Percentiles rank a stretch among this genome's conserved stretches.
phyloP scores from a whole-genome alignment of 148 eudicot genomes.

The Nyssa sinensis region DNA sequence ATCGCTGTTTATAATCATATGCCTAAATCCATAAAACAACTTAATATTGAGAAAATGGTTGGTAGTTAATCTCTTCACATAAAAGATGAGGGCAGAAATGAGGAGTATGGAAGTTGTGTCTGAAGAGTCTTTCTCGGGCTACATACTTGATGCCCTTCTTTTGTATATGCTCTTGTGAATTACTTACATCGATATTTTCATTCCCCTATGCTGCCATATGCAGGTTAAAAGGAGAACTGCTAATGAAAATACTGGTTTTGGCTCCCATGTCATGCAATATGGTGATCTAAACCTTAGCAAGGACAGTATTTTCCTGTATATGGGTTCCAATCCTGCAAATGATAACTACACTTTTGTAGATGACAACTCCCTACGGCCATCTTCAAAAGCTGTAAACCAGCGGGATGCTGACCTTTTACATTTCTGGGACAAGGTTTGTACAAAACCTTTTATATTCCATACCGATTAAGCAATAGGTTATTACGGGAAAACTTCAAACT shows the following conservation, averaged over 20 bases:
- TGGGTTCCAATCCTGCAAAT: slow-evolving; percentile 94
- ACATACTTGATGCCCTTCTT: neutral
- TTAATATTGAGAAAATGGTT: neutral
- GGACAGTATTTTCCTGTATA: slow-evolving; percentile 54
- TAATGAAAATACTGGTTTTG: slow-evolving; percentile 57
- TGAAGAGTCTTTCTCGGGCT: neutral
- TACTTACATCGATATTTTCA: neutral
- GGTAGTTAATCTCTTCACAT: neutral
- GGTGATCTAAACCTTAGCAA: slow-evolving; percentile 68
- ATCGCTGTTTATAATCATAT: neutral
- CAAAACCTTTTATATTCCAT: neutral
- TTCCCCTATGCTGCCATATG: slow-evolving; percentile 10
- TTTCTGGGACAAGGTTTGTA: slow-evolving; percentile 91
- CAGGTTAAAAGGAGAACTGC: slow-evolving; percentile 85
- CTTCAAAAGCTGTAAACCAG: slow-evolving; percentile 80
- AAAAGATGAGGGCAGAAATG: neutral
- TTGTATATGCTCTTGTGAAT: neutral
- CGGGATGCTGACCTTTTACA: slow-evolving; percentile 97
- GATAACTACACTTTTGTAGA: slow-evolving; percentile 62
- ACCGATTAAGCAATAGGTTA: no score
- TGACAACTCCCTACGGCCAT: slow-evolving; percentile 49
- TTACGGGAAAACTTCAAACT: no score
- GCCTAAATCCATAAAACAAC: neutral
- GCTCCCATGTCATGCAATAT: slow-evolving; percentile 96
- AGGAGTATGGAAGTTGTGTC: neutral